Percentiles rank a stretch among this genome's conserved stretches.
These are phyloP conservation scores for Neonectria coccinea DNA, from an alignment of 2,329 filamentous ascomycete genomes.

Conservation along the genomic window DNA sequence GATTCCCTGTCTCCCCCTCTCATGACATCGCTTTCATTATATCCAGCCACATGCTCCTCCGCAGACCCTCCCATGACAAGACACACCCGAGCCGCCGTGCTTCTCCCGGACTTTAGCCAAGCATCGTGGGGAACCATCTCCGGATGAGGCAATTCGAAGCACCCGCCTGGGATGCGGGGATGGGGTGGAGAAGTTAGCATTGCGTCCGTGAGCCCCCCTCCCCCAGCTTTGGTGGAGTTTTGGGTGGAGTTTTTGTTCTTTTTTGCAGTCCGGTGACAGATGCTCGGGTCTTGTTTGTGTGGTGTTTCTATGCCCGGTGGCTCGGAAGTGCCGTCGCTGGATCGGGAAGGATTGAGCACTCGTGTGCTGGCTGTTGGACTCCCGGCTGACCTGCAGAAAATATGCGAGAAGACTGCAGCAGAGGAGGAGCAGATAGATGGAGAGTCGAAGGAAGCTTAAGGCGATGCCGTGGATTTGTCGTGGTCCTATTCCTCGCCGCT, in stretches of 20 bases:
- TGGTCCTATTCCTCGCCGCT: neutral
- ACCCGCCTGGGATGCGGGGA: slow-evolving; percentile 23
- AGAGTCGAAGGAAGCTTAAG: neutral
- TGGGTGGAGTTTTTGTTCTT: neutral
- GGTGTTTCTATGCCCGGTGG: neutral
- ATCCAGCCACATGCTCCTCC: slow-evolving; percentile 16
- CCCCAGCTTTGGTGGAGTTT: neutral
- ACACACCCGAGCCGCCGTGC: slow-evolving; percentile 11
- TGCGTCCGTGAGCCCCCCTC: slow-evolving; percentile 6
- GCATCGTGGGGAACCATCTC: slow-evolving; percentile 6
- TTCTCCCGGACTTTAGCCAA: slow-evolving; percentile 32
- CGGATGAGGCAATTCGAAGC: slow-evolving; percentile 26
- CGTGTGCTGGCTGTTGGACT: neutral
- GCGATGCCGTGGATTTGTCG: neutral
- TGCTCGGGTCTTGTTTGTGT: slow-evolving; percentile 14
- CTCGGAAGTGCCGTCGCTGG: slow-evolving; percentile 3
- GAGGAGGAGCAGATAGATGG: neutral
- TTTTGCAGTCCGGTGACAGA: slow-evolving; percentile 14
- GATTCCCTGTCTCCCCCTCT: slow-evolving; percentile 3
- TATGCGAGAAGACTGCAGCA: slow-evolving; percentile 7
- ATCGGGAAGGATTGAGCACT: neutral
- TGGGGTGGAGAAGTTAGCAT: slow-evolving; percentile 20
- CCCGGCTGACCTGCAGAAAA: slow-evolving; percentile 1
- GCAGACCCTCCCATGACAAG: slow-evolving; percentile 7
- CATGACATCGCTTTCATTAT: slow-evolving; percentile 31